Percentiles rank a stretch among this genome's conserved stretches.
These are phyloP conservation scores for Phytophthora quininea DNA, from an alignment of 352 stramenopile species.

Conservation along the genomic window DNA sequence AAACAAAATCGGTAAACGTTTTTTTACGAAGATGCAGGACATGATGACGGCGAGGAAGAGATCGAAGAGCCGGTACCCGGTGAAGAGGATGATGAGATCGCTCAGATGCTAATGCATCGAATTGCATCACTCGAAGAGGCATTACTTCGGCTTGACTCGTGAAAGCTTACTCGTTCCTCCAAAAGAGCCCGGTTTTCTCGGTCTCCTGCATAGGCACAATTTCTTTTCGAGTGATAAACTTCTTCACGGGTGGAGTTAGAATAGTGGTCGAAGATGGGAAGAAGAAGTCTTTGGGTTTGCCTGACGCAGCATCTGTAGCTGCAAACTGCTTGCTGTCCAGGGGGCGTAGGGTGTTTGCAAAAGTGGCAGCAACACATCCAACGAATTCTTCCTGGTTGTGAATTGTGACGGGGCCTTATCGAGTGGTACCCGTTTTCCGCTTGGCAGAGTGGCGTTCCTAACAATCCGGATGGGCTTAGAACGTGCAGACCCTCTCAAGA, in stretches of 20 bases:
- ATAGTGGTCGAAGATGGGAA: constrained; percentile 63
- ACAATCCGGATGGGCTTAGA: constrained; percentile 83
- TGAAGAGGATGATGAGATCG: constrained; percentile 46
- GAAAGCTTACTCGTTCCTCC: constrained; percentile 47
- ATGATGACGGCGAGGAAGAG: constrained; percentile 11
- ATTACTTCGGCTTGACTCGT: constrained; percentile 36
- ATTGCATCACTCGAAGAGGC: constrained; percentile 57
- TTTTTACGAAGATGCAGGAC: too few relatives aligned
- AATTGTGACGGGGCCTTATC: constrained; percentile 66
- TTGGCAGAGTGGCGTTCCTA: constrained; percentile 76
- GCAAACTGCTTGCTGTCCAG: constrained; percentile 48
- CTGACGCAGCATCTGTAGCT: constrained; percentile 36
- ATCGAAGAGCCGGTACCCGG: constrained; percentile 14
- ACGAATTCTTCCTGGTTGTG: constrained; percentile 69
- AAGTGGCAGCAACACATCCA: constrained; percentile 53
- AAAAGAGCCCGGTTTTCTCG: constrained; percentile 62
- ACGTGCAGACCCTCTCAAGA: constrained; percentile 51
- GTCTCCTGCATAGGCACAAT: constrained; percentile 35
- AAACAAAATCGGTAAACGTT: too few relatives aligned
- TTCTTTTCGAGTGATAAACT: constrained; percentile 57
- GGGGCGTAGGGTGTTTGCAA: constrained; percentile 52
- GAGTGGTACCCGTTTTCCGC: constrained; percentile 72
- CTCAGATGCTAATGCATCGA: constrained; percentile 43
- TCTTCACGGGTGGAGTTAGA: constrained; percentile 67
- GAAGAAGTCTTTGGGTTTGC: constrained; percentile 56